Evolutionary conservation across 352 stramenopile genomes (phyloP).

Genomic region (Globisporangium camurandrum): DNA sequence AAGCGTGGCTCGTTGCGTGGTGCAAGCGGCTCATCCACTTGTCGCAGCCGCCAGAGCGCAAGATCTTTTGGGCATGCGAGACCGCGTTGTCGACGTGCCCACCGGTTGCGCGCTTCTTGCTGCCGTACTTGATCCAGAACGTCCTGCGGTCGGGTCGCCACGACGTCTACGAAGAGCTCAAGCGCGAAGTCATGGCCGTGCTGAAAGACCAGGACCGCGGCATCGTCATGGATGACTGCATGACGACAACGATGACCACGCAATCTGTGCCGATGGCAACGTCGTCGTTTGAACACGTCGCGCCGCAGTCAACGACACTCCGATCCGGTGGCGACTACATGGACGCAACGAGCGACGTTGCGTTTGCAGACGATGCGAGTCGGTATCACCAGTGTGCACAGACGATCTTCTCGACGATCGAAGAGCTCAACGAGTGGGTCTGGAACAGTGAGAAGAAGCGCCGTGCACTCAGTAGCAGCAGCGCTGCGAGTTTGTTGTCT

Average conservation of each 20-base stretch:
- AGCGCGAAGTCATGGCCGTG: constrained; percentile 75
- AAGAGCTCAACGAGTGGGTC: constrained; percentile 86
- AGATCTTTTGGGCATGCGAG: constrained; percentile 71
- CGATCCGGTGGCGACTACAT: not conserved
- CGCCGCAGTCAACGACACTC: not conserved
- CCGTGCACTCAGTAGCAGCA: constrained; percentile 44
- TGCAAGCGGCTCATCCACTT: constrained; percentile 67
- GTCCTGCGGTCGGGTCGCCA: constrained; percentile 58
- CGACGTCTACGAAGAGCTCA: constrained; percentile 63
- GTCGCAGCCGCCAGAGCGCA: constrained; percentile 75
- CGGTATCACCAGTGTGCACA: constrained; percentile 81
- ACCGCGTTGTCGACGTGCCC: constrained; percentile 54
- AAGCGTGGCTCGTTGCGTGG: constrained; percentile 79
- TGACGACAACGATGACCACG: constrained; percentile 11
- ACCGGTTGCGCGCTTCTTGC: constrained; percentile 69
- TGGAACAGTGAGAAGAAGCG: constrained; percentile 82
- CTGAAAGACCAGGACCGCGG: constrained; percentile 61
- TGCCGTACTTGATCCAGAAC: constrained; percentile 85
- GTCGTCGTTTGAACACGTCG: not conserved
- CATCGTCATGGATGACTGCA: constrained; percentile 42
- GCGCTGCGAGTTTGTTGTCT: constrained; percentile 26
- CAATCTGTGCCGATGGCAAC: no score
- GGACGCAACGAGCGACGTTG: not conserved
- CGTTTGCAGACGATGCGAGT: constrained; percentile 55
- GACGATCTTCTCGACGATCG: constrained; percentile 79